A percentile compares a stretch with the other conserved stretches of the same genome.
Evolutionary conservation across 2,329 filamentous ascomycete species (phyloP).

Genomic region (Microsporum audouinii): DNA sequence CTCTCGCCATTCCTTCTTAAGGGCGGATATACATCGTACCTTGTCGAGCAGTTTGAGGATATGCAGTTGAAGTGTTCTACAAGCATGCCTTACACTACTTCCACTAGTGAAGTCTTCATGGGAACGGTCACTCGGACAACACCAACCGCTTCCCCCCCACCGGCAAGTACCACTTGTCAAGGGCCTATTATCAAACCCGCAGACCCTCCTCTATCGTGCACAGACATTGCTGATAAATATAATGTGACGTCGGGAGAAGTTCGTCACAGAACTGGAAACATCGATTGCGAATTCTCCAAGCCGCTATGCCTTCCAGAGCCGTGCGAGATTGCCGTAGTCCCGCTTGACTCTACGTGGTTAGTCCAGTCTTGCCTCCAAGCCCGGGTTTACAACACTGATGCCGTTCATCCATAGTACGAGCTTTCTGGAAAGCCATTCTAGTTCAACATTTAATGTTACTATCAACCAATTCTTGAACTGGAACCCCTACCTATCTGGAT

Average conservation of each 20-base stretch:
- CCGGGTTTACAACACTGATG: background rate
- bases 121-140: slow-evolving; percentile 9
- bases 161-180: background rate
- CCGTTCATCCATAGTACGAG: background rate
- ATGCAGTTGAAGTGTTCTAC: slow-evolving; percentile 15
- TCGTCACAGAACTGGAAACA: background rate
- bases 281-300: background rate
- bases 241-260: background rate
- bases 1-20: slow-evolving; percentile 13
- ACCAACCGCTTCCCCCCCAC: background rate
- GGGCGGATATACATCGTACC: slow-evolving; percentile 14
- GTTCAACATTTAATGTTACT: background rate
- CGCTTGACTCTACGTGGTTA: background rate
- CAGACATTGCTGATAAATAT: background rate
- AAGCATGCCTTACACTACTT: slow-evolving; percentile 10
- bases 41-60: slow-evolving; percentile 14
- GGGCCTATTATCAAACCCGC: background rate
- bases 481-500: slow-evolving; percentile 15
- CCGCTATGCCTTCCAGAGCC: background rate
- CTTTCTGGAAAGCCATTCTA: background rate
- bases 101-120: slow-evolving; percentile 5
- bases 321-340: background rate
- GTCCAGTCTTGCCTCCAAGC: background rate
- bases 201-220: background rate
- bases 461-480: slow-evolving; percentile 3